Conservation (phyloP, 495 filamentous ascomycete species). For the Copromyces sp. region DNA sequence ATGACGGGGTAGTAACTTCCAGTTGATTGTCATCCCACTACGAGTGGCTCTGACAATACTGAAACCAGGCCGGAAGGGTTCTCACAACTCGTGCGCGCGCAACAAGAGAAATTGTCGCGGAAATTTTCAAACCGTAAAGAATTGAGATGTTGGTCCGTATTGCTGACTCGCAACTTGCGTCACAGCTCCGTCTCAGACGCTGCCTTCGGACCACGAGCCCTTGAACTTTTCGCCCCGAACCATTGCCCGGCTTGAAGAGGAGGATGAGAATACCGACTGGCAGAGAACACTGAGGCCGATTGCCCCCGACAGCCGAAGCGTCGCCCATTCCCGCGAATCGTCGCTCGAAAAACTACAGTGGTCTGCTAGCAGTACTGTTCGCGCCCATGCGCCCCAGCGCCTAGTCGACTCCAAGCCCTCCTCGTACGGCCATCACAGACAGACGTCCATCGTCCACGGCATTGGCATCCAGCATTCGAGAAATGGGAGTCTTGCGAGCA, state of each 20-base stretch:
- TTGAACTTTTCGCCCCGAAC: conserved; percentile 35
- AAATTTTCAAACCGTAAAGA: not conserved
- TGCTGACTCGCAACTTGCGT: conserved; percentile 17
- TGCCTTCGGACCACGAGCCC: conserved; percentile 40
- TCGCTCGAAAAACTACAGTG: conserved; percentile 44
- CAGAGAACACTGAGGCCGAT: conserved; percentile 33
- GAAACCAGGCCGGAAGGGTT: not conserved
- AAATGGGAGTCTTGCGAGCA: conserved; percentile 57
- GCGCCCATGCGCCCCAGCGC: conserved; percentile 41
- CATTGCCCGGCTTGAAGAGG: conserved; percentile 32
- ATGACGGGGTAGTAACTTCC: not conserved
- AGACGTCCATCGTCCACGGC: conserved; percentile 91
- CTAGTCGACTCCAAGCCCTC: conserved; percentile 34
- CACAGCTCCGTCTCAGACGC: conserved; percentile 42
- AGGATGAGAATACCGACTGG: conserved; percentile 32
- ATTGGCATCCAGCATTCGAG: conserved; percentile 86
- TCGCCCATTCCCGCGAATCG: conserved; percentile 40
- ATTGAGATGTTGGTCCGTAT: not conserved
- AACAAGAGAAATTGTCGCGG: not conserved
- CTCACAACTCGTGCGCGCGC: not conserved
- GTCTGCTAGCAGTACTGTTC: conserved; percentile 33
- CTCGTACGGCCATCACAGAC: conserved; percentile 79
- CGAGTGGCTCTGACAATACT: not conserved
- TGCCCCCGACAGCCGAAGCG: conserved; percentile 24
- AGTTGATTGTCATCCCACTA: not conserved